Evolutionary conservation across 345 rosid genomes (phyloP), one percentile per base, ranked within the genome.

Genomic region (Hibiscus mutabilis): DNA sequence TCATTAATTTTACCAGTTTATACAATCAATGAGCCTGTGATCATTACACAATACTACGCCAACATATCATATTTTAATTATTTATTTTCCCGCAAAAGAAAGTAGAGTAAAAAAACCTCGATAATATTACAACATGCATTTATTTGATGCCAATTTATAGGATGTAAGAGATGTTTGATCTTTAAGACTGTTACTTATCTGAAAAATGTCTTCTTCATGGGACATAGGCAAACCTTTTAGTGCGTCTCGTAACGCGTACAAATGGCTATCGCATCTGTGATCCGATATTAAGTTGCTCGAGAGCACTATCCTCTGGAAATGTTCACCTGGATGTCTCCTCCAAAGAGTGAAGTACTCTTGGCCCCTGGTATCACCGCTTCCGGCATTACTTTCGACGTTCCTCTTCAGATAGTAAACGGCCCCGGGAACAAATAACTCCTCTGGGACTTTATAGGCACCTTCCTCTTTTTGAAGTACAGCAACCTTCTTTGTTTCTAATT

Each of bases 201-300:
- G 74, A 91, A 87, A 87, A 68, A 89, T 75, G 66, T 33, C 76
- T 55, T 88, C 91, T 18, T 81, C 80, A 18, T 60, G 52, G 56
- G 84, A 76, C 60, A 69, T 70, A 1, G 96, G 88, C 76, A 92
- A 80, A 53, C 90, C 89, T 86, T 95, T 95, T 22, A 89, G 87
- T 18, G 90, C 96, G 73, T 95, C 99, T 77, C 99, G 74, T 11
- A 95, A 75, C 0, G 97, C 98, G 4, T 81, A 86, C 81, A 86
- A 87, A 79, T 95, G 99, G 83, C 88, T 88, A 74, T 89, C 98
- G 37, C 98, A 95, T 79, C 84, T 89, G 75, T 95, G 99, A 72
- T 92, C 97, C 7, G 91, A 86, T 69, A 92, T 84, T 75, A 95
- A 74, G 81, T 90, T 92, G 82, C 87, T 82, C 3, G 98, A 84